Conservation (phyloP, 2,329 filamentous ascomycete species). For the Xylaria sp. region DNA sequence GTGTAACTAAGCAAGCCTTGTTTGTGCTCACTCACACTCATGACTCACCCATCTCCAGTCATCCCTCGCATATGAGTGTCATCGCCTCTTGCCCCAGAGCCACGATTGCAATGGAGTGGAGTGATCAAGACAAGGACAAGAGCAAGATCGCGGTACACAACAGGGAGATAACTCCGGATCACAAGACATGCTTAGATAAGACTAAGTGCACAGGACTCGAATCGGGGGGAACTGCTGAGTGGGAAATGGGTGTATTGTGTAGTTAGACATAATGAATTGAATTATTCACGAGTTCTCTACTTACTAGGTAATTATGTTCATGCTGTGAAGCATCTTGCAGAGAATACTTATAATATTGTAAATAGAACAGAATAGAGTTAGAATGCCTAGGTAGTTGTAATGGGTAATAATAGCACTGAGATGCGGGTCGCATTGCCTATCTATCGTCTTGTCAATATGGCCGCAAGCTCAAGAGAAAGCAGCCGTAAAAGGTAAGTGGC, state of each 20-base stretch:
- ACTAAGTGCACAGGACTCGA: not conserved
- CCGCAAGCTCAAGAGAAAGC: too few species aligned
- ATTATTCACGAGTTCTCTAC: not conserved
- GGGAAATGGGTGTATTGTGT: not conserved
- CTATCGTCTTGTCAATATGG: too few species aligned
- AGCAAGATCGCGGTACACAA: not conserved
- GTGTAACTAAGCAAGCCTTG: not conserved
- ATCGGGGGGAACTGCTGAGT: not conserved
- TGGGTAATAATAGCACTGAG: too few species aligned
- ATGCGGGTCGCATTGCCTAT: too few species aligned
- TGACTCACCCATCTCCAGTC: constrained; percentile 32
- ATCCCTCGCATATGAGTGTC: not conserved
- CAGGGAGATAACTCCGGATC: not conserved
- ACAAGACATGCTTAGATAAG: not conserved
- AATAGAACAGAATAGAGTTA: not conserved
- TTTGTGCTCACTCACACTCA: not conserved
- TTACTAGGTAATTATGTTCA: not conserved
- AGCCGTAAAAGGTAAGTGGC: too few species aligned
- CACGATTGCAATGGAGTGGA: constrained; percentile 39
- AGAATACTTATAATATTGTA: not conserved
- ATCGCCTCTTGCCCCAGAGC: constrained; percentile 3
- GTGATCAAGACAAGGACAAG: constrained; percentile 30
- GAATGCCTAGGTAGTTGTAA: too few species aligned
- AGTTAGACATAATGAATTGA: not conserved
- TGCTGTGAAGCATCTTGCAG: not conserved